phyloP scores from a whole-genome alignment of 2,329 filamentous ascomycete genomes.

The Aspergillus floridensis region DNA sequence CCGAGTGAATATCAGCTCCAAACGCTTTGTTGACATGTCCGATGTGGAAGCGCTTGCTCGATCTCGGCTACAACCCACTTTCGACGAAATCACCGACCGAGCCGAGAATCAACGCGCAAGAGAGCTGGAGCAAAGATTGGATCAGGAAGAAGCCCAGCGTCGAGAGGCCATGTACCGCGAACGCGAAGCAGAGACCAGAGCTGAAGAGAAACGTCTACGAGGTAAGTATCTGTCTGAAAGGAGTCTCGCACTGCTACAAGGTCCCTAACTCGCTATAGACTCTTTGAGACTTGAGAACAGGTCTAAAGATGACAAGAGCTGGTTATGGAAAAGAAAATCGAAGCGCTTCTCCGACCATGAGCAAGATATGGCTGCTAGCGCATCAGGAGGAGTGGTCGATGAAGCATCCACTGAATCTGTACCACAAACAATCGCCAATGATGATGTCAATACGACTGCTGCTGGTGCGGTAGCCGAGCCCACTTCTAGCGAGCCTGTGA shows the following conservation, averaged over 20 bases:
- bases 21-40: slow-evolving; percentile 72
- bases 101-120: slow-evolving; percentile 70
- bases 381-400: not conserved
- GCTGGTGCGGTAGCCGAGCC: slow-evolving; percentile 9
- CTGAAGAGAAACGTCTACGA: slow-evolving; percentile 27
- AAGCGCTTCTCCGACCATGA: slow-evolving; percentile 20
- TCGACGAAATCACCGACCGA: slow-evolving; percentile 80
- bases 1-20: slow-evolving; percentile 70
- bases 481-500: slow-evolving; percentile 4
- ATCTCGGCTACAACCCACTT: slow-evolving; percentile 72
- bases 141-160: slow-evolving; percentile 64
- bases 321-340: slow-evolving; percentile 29
- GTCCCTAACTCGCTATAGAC: slow-evolving; percentile 8
- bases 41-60: slow-evolving; percentile 79
- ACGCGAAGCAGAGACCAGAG: slow-evolving; percentile 39
- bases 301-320: slow-evolving; percentile 23
- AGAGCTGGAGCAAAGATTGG: slow-evolving; percentile 60
- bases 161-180: slow-evolving; percentile 49
- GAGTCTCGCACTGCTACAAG: not conserved
- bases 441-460: not conserved
- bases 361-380: slow-evolving; percentile 2
- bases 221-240: slow-evolving; percentile 20
- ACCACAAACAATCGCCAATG: slow-evolving; percentile 6
- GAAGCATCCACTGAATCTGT: slow-evolving; percentile 2
- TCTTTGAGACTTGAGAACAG: slow-evolving; percentile 21